Conservation (phyloP, 306 rosid genomes). For the Vigna reflexopilosa region DNA sequence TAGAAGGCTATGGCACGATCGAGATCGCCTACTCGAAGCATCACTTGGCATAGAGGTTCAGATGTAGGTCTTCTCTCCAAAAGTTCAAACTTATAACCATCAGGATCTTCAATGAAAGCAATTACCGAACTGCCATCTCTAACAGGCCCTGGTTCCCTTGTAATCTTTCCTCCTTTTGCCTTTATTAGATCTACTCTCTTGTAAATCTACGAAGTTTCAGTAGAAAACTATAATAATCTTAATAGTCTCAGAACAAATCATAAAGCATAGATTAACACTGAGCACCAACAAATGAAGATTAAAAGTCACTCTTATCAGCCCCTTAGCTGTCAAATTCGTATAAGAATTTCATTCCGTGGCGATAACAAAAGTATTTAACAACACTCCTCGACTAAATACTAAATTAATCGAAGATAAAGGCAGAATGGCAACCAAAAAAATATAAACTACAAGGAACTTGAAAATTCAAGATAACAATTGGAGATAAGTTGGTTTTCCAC, state of each 20-base stretch:
- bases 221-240: slow-evolving; percentile 17
- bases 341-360: background rate
- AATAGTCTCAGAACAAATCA: slow-evolving; percentile 8
- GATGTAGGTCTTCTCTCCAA: slow-evolving; percentile 79
- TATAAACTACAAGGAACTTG: background rate
- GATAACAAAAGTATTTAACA: slow-evolving; percentile 8
- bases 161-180: slow-evolving; percentile 86
- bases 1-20: slow-evolving; percentile 83
- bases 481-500: slow-evolving; percentile 17
- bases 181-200: slow-evolving; percentile 78
- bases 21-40: slow-evolving; percentile 93
- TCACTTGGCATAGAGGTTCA: slow-evolving; percentile 90
- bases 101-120: slow-evolving; percentile 89
- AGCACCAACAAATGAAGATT: slow-evolving; percentile 20
- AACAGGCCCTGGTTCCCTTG: slow-evolving; percentile 74
- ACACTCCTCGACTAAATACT: background rate
- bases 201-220: slow-evolving; percentile 56
- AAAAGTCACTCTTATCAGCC: background rate
- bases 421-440: background rate
- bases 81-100: slow-evolving; percentile 89
- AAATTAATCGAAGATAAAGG: slow-evolving; percentile 1
- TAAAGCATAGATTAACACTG: background rate
- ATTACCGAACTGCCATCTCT: slow-evolving; percentile 68
- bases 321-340: background rate
- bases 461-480: background rate